Base-by-base conservation (phyloP, 345 rosid genomes). In the Salix viminalis region DNA sequence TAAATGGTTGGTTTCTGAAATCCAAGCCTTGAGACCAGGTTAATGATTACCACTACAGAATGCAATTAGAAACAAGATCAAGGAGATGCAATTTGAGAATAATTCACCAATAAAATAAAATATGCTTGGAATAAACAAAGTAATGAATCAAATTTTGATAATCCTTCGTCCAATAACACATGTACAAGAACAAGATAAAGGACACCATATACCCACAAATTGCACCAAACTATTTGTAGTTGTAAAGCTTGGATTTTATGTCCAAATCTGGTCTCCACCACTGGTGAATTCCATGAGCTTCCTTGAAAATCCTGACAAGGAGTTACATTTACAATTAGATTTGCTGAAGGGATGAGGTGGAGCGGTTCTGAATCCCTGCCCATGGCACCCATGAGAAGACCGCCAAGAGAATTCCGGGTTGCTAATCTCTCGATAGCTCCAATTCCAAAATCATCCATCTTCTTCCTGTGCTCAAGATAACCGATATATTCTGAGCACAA, bases 281-380 rank as follows among this genome's bases (percentile, higher is more conserved):
- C 67, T 93, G 98, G 80, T 90, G 97, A 80, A 96, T 85, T 61
- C 98, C 97, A 78, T 96, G 99, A 12, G 98, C 98, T 75, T 86
- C 82, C 79, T 81, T 91, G n/a, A 56, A 92, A 91, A 76, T 88
- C 89, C 34, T 54, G 75, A 0, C 83, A 69, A 4, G 91, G 85
- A 5, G 74, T 81, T 70, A 54, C 11, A 80, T 92, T 96, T 16
- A 89, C 82, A 0, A 83, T 86, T 70, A 96, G 78, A 78, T 83
- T 85, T 60, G 98, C 93, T 0, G 98, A 94, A 3, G 98, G 97
- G 70, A 94, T 84, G 69, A 92, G 87, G 79, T 96, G 97, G 15
- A 90, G 56, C 1, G 98, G 92, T 39, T 87, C 97, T 28, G 93
- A 84, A 56, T 80, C 82, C 72, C 75, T 88, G 30, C 95, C 96